phyloP scores from a whole-genome alignment of 495 filamentous ascomycete genomes.

The Penicillium canariense region DNA sequence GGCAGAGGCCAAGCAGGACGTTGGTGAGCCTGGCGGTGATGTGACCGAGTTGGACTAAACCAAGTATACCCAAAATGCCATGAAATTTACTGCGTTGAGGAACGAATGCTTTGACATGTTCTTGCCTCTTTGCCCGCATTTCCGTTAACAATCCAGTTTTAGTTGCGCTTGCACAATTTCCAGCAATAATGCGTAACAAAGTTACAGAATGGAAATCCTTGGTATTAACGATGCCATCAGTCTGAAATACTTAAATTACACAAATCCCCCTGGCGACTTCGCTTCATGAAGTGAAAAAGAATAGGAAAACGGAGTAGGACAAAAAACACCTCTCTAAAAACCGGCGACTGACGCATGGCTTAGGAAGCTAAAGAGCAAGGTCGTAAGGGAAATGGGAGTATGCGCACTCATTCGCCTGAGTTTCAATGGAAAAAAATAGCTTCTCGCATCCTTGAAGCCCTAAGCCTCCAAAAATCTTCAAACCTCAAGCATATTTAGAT shows the following conservation, averaged over 20 bases:
- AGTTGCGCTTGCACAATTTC: neutral
- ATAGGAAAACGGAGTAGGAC: slow-evolving; percentile 29
- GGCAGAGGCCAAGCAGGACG: slow-evolving; percentile 48
- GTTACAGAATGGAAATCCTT: slow-evolving; percentile 6
- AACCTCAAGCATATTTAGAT: slow-evolving; percentile 29
- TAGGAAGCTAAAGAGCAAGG: slow-evolving; percentile 16
- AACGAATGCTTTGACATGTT: slow-evolving; percentile 13
- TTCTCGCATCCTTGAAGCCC: slow-evolving; percentile 3
- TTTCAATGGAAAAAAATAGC: slow-evolving; percentile 3
- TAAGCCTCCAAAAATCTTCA: neutral
- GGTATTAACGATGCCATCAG: slow-evolving; percentile 31
- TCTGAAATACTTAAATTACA: slow-evolving; percentile 33
- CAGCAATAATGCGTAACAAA: neutral
- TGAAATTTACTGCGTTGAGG: slow-evolving; percentile 5
- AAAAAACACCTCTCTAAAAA: slow-evolving; percentile 22
- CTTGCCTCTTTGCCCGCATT: neutral
- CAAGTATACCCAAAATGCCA: slow-evolving; percentile 3
- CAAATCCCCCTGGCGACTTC: slow-evolving; percentile 23
- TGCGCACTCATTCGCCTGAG: neutral
- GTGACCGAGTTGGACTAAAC: slow-evolving; percentile 43
- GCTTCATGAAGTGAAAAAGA: slow-evolving; percentile 33
- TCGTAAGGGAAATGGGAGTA: neutral
- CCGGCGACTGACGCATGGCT: slow-evolving; percentile 9
- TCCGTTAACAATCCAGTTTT: neutral
- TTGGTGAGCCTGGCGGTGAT: slow-evolving; percentile 43